Evolutionary conservation across 208 protist species (phyloP).

Genomic region (Trichomonas tenax): DNA sequence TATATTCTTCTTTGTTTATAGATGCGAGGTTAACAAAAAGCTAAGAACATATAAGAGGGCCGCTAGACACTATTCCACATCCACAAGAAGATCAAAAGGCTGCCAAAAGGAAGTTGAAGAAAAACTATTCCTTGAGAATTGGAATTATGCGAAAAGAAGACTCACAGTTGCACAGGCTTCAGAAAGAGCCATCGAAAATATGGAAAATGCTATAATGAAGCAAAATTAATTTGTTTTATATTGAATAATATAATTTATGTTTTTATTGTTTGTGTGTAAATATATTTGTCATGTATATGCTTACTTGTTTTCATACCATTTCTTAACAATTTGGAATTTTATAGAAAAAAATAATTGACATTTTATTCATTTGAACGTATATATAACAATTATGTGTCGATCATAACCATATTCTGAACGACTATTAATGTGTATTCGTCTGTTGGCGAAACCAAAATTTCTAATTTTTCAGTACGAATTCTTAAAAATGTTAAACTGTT

Average conservation of each 20-base stretch:
- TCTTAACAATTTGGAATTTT: too few relatives aligned
- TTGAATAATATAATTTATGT: too few relatives aligned
- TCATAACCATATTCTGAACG: background rate
- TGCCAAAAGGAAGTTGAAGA: background rate
- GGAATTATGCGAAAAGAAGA: too few relatives aligned
- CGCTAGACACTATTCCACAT: background rate
- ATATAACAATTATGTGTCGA: background rate
- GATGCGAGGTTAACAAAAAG: background rate
- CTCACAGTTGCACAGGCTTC: too few relatives aligned
- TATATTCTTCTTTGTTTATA: background rate
- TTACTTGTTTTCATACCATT: too few relatives aligned
- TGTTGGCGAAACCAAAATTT: background rate
- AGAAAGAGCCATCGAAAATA: too few relatives aligned
- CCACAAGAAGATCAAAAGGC: background rate
- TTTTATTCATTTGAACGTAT: background rate
- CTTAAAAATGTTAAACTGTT: background rate
- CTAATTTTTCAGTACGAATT: background rate
- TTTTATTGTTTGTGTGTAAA: too few relatives aligned
- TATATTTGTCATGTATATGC: too few relatives aligned
- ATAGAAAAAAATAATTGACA: background rate
- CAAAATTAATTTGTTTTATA: too few relatives aligned
- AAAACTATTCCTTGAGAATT: background rate
- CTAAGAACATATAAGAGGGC: background rate
- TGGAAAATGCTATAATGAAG: too few relatives aligned
- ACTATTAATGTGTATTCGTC: constrained; percentile 16